Percentiles rank a stretch among this genome's conserved stretches.
phyloP scores from a whole-genome alignment of 441 rosid species.

The Croton laevigatus region DNA sequence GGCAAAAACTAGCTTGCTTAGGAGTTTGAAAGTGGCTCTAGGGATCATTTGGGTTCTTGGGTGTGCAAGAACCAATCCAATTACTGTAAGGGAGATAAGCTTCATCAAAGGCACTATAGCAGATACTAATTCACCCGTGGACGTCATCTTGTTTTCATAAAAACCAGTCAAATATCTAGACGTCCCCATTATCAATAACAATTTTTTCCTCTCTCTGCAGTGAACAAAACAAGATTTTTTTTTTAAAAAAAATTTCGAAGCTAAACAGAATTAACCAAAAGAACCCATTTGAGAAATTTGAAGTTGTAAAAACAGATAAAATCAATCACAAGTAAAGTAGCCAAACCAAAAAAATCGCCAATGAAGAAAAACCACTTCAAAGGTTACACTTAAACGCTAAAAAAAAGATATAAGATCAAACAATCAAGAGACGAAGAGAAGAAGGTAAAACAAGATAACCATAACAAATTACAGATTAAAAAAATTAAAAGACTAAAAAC shows the following conservation, averaged over 20 bases:
- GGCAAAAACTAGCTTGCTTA: conserved; percentile 90
- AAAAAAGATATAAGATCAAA: background rate
- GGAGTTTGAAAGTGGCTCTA: conserved; percentile 65
- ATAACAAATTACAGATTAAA: background rate
- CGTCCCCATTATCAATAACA: conserved; percentile 32
- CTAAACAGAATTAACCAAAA: background rate
- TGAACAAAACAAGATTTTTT: background rate
- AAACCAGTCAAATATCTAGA: conserved; percentile 25
- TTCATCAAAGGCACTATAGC: conserved; percentile 73
- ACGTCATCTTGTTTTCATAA: conserved; percentile 23
- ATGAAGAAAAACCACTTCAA: too few relatives aligned
- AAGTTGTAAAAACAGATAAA: background rate
- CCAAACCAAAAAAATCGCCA: too few relatives aligned
- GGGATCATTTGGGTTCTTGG: conserved; percentile 61
- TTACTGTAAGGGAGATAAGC: conserved; percentile 57
- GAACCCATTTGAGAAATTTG: background rate
- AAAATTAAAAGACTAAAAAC: background rate
- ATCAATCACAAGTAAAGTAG: background rate
- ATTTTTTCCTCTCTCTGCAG: conserved; percentile 23
- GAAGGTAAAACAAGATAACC: background rate
- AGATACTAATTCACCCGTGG: conserved; percentile 39
- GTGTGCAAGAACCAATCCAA: conserved; percentile 79
- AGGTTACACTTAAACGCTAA: too few relatives aligned
- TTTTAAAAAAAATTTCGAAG: background rate
- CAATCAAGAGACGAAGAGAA: background rate